These are phyloP conservation scores for Selenicereus undatus DNA, from an alignment of 148 eudicot genomes.

Conservation along the genomic window DNA sequence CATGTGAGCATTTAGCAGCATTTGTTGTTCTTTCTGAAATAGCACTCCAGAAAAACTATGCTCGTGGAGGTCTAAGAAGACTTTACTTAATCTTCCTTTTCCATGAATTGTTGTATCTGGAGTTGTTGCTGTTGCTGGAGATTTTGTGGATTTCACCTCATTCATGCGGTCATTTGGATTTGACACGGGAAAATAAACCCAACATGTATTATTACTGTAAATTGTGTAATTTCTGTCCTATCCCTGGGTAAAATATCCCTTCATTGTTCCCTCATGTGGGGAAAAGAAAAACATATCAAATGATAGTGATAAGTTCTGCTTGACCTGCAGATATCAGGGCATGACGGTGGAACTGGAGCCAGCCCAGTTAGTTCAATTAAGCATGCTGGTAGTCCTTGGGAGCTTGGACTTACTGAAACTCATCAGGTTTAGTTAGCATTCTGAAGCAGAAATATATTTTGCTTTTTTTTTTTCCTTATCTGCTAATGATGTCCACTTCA, in stretches of 20 bases:
- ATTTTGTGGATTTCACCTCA: neutral
- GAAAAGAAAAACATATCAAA: too few relatives aligned
- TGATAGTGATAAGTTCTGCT: constrained; percentile 6
- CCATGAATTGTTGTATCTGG: too few relatives aligned
- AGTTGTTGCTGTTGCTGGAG: too few relatives aligned
- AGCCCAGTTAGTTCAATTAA: constrained; percentile 98
- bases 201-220: neutral
- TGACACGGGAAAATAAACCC: neutral
- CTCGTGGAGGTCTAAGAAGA: neutral
- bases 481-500: neutral
- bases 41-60: neutral
- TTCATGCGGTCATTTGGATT: neutral
- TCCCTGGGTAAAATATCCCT: neutral
- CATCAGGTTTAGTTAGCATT: constrained; percentile 64
- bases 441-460: neutral
- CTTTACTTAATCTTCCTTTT: too few relatives aligned
- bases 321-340: constrained; percentile 84
- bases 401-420: constrained; percentile 94
- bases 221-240: neutral
- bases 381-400: constrained; percentile 99
- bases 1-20: neutral
- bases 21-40: neutral
- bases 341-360: constrained; percentile 99
- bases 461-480: constrained; percentile 10
- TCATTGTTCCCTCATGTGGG: neutral